These are phyloP conservation scores for Alternaria metachromatica DNA, from an alignment of 2,329 filamentous ascomycete genomes.

Conservation along the genomic window DNA sequence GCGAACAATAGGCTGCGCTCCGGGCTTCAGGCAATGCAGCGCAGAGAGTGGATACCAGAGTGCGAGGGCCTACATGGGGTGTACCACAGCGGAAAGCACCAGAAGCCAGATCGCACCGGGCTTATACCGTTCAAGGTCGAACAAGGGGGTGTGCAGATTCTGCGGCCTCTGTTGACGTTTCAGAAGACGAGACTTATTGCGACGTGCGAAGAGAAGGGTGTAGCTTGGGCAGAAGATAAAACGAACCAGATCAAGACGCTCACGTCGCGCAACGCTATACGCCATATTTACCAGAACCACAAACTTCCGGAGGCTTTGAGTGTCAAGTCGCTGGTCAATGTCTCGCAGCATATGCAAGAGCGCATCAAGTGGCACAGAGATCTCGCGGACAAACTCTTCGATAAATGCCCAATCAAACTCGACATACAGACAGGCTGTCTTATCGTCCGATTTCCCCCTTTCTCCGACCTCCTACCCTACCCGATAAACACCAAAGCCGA, in stretches of 20 bases:
- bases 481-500: constrained; percentile 24
- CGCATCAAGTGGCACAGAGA: constrained; percentile 59
- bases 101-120: constrained; percentile 9
- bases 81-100: constrained; percentile 52
- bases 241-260: constrained; percentile 81
- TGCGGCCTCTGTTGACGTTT: constrained; percentile 74
- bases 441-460: constrained; percentile 38
- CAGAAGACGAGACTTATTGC: constrained; percentile 75
- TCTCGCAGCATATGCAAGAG: constrained; percentile 56
- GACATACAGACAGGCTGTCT: constrained; percentile 47
- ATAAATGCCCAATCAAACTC: constrained; percentile 54
- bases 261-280: constrained; percentile 81
- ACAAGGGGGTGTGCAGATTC: constrained; percentile 69
- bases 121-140: constrained; percentile 56
- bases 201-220: constrained; percentile 71
- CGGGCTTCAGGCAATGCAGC: constrained; percentile 75
- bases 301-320: constrained; percentile 73
- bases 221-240: constrained; percentile 82
- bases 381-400: constrained; percentile 64
- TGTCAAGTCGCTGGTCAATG: constrained; percentile 62
- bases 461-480: constrained; percentile 22
- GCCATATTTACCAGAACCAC: constrained; percentile 66
- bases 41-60: constrained; percentile 76
- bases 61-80: constrained; percentile 77
- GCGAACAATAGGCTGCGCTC: constrained; percentile 69